Evolutionary conservation across 2,329 filamentous ascomycete genomes (phyloP).

Genomic region (Acrocalymma vagum): DNA sequence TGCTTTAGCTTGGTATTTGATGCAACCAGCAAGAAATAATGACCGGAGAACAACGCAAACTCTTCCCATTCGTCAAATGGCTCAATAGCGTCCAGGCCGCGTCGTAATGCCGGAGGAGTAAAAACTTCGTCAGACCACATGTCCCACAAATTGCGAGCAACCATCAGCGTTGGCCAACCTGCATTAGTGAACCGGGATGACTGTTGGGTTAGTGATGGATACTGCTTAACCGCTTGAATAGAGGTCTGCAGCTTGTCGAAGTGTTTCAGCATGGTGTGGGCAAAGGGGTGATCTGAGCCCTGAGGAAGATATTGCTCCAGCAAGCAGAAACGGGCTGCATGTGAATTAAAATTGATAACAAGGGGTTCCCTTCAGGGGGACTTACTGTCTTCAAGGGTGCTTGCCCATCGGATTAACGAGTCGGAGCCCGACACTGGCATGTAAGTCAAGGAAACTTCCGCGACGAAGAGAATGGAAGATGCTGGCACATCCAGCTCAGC

Average conservation of each 20-base stretch:
- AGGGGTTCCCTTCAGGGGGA: constrained; percentile 11
- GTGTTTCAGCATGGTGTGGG: constrained; percentile 82
- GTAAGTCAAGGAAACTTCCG: constrained; percentile 91
- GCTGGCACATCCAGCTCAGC: constrained; percentile 65
- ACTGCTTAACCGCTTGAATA: constrained; percentile 75
- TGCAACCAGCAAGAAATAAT: constrained; percentile 83
- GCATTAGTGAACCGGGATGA: constrained; percentile 69
- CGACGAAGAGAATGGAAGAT: constrained; percentile 77
- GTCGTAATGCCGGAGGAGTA: constrained; percentile 67
- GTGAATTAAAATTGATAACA: constrained; percentile 10
- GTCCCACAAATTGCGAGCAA: constrained; percentile 77
- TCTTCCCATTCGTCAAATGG: constrained; percentile 98
- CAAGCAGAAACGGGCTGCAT: constrained; percentile 78
- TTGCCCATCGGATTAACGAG: constrained; percentile 80
- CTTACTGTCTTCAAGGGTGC: constrained; percentile 72
- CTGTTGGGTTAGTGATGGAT: constrained; percentile 74
- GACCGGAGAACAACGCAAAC: constrained; percentile 82
- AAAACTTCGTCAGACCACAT: constrained; percentile 78
- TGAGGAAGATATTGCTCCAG: constrained; percentile 87
- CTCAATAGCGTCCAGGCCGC: constrained; percentile 73
- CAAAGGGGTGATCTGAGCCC: constrained; percentile 81
- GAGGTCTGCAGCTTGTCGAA: constrained; percentile 83
- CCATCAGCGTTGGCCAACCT: constrained; percentile 72
- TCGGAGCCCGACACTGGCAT: constrained; percentile 81
- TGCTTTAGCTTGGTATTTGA: constrained; percentile 47